Conservation (phyloP, 2,329 filamentous ascomycete species). For the Colletotrichum destructivum region DNA sequence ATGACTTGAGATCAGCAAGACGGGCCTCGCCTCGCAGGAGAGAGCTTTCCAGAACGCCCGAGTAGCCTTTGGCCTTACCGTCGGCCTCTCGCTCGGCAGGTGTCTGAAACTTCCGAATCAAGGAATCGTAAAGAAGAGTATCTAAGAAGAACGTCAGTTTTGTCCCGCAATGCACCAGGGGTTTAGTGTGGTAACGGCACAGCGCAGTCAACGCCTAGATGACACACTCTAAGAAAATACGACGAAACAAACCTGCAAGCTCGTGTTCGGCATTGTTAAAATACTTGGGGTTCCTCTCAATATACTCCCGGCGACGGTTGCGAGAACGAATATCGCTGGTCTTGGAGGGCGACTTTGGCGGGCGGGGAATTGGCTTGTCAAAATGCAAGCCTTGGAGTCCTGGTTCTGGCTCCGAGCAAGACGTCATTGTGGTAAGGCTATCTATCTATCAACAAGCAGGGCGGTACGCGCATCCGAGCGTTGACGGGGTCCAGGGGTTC, state of each 20-base stretch:
- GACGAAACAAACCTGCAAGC: slow-evolving; percentile 61
- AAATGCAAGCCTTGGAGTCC: background rate
- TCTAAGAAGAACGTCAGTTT: slow-evolving; percentile 59
- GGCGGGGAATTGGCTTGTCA: slow-evolving; percentile 61
- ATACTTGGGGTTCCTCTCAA: slow-evolving; percentile 81
- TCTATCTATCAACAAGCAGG: background rate
- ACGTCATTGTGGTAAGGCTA: slow-evolving; percentile 8
- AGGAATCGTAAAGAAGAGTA: slow-evolving; percentile 85
- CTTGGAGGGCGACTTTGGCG: slow-evolving; percentile 58
- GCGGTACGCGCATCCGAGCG: background rate
- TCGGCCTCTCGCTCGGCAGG: slow-evolving; percentile 81
- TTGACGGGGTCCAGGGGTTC: too few species aligned
- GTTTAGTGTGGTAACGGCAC: too few species aligned
- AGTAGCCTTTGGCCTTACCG: slow-evolving; percentile 82
- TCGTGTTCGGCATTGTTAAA: slow-evolving; percentile 72
- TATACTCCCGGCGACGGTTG: slow-evolving; percentile 84
- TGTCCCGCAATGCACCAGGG: background rate
- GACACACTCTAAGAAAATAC: background rate
- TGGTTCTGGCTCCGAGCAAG: background rate
- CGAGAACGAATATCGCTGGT: slow-evolving; percentile 70
- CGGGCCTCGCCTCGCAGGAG: slow-evolving; percentile 83
- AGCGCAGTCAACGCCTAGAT: background rate
- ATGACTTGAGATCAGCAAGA: slow-evolving; percentile 66
- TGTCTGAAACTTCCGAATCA: slow-evolving; percentile 84
- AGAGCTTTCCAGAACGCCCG: slow-evolving; percentile 83